Conservation (phyloP, 768 basidiomycete species). For the Trametes cinnabarina region DNA sequence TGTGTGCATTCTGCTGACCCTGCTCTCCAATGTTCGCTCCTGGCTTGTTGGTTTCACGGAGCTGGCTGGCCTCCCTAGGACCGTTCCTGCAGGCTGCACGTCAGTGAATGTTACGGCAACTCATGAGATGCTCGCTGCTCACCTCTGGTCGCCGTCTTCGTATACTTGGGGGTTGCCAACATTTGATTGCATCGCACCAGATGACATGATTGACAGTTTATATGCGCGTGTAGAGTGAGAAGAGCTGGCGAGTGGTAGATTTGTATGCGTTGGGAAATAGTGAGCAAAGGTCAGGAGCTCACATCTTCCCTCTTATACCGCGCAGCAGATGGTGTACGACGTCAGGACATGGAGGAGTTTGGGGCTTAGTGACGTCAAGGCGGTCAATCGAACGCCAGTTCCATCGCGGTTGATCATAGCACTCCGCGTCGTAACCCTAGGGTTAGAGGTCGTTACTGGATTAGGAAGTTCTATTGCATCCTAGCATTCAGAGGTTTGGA, state of each 20-base stretch:
- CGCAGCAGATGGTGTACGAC: slow-evolving; percentile 7
- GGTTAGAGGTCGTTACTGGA: neutral
- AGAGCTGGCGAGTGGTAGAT: neutral
- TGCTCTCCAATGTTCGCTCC: slow-evolving; percentile 29
- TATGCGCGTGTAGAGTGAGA: neutral
- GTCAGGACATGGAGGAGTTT: slow-evolving; percentile 5
- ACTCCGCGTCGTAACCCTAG: neutral
- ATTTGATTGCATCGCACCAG: slow-evolving; percentile 47
- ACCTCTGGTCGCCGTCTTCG: slow-evolving; percentile 50
- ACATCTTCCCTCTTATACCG: neutral
- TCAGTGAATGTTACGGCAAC: neutral
- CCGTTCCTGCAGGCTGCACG: neutral
- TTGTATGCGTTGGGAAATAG: neutral
- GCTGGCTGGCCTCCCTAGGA: neutral
- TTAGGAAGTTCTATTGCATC: neutral
- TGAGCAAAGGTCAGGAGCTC: neutral
- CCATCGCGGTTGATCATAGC: too few relatives aligned
- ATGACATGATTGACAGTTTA: slow-evolving; percentile 14
- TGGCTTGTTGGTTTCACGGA: slow-evolving; percentile 11
- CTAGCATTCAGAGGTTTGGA: too few relatives aligned
- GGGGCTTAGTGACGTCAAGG: slow-evolving; percentile 15
- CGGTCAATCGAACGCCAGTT: neutral
- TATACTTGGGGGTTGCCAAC: slow-evolving; percentile 49
- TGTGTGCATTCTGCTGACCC: slow-evolving; percentile 36
- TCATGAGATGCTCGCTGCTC: too few relatives aligned